Evolutionary conservation across 768 basidiomycete species (phyloP), one percentile per base, ranked within the genome.

Genomic region (Termitomyces sp.): DNA sequence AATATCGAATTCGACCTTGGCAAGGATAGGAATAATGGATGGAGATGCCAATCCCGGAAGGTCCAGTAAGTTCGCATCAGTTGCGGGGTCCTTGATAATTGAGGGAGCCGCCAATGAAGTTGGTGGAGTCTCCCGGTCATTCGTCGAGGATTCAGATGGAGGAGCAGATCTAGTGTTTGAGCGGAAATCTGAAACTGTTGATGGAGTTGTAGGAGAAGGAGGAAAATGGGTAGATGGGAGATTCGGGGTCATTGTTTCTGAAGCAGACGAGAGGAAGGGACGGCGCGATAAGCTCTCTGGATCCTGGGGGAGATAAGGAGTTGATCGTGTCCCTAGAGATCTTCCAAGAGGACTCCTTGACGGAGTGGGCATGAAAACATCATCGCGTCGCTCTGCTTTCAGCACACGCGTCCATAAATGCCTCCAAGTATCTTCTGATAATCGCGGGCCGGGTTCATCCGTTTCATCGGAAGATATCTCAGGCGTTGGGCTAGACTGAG

Each of bases 1-100:
- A 63, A 98, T 87, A 67, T 97, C 93, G 64, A 98, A 97, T 68
- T 98, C 94, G 12, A 98, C 84, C 70, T 95, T 95, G 49, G 94
- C 95, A 30, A 98, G 79, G 55, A 97, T 86, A 5, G 89, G 90
- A 53, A 92, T 84, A 23, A 91, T 71, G 26, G 86, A 81, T 47
- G 81, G 69, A 6, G 85, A 83, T 55, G 70, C 68, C 41, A 90
- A 75, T 7, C 88, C 89, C 5, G 88, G 85, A 10, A 91, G 77
- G 53, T 85, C 78, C 55, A 89, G 72, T 23, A 79, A 78, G 48
- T 78, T 74, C 15, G 75, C 76, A 47, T 73, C 73, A 30, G 68
- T 59, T 3, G 70, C 77, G 21, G 69, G 63, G 57, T 70, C 67
- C 53, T 68, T 63, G 54, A 63, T 52, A 60, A 68, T 70, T 64